Percentiles rank a stretch among this genome's conserved stretches.
Conservation (phyloP, 805 yeast genomes). For the Kodamaea nitidulidarum region DNA sequence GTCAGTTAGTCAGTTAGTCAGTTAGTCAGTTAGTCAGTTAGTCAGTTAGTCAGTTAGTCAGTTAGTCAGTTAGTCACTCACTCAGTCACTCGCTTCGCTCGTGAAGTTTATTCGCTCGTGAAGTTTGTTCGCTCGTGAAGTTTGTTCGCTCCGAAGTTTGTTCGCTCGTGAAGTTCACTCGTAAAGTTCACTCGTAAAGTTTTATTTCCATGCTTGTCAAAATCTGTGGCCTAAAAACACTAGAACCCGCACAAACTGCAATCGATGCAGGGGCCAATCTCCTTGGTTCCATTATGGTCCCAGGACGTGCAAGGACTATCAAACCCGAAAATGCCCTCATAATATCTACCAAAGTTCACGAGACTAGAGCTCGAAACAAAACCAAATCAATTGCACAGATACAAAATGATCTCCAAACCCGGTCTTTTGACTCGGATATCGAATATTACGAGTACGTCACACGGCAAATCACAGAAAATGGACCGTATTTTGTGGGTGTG, state of each 20-base stretch:
- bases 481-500: constrained; percentile 84
- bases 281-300: constrained; percentile 85
- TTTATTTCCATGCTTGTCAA: constrained; percentile 48
- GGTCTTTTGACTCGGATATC: constrained; percentile 9
- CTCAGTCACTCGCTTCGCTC: no score
- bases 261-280: constrained; percentile 68
- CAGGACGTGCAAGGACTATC: constrained; percentile 71
- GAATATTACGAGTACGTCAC: constrained; percentile 31
- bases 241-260: constrained; percentile 69
- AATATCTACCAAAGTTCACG: constrained; percentile 20
- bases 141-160: no score
- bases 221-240: constrained; percentile 75
- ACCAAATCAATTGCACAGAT: constrained; percentile 20
- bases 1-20: no score
- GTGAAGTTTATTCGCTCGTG: no score
- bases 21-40: no score
- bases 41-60: no score
- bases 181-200: no score
- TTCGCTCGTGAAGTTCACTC: no score
- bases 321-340: constrained; percentile 24
- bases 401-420: constrained; percentile 11
- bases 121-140: no score
- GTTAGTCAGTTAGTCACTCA: no score
- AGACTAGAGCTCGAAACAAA: constrained; percentile 15
- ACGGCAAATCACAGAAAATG: constrained; percentile 32